Conservation (phyloP, 345 rosid genomes). For the Brassica carinata region DNA sequence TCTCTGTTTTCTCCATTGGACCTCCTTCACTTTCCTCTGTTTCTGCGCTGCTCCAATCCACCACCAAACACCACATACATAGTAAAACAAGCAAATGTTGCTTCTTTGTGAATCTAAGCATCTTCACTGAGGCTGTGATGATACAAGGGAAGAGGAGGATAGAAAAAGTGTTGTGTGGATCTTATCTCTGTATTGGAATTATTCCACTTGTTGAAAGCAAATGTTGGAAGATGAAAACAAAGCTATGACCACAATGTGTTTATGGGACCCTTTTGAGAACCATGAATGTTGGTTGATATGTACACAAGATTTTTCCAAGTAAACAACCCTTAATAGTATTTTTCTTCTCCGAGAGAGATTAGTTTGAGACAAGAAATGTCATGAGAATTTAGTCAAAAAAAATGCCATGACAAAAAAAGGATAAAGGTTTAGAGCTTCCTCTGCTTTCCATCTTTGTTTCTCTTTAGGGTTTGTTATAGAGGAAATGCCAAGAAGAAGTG, state of each 20-base stretch:
- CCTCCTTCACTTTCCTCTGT: constrained; percentile 50
- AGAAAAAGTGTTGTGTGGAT: constrained; percentile 29
- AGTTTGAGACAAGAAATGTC: constrained; percentile 11
- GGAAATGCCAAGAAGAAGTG: constrained; percentile 30
- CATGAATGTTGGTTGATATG: constrained; percentile 24
- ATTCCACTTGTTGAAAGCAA: constrained; percentile 6
- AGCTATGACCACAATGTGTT: constrained; percentile 26
- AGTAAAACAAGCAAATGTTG: constrained; percentile 39
- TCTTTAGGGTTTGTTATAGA: constrained; percentile 25
- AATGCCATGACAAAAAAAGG: constrained; percentile 9
- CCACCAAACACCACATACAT: constrained; percentile 43
- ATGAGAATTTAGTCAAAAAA: neutral
- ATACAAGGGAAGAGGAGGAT: constrained; percentile 2
- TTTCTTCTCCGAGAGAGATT: neutral
- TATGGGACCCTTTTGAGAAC: constrained; percentile 40
- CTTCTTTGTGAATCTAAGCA: constrained; percentile 18
- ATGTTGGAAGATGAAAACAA: constrained; percentile 32
- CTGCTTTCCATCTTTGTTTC: constrained; percentile 17
- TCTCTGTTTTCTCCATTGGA: constrained; percentile 79
- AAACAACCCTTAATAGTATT: neutral
- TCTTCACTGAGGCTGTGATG: constrained; percentile 19
- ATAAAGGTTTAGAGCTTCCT: constrained; percentile 20
- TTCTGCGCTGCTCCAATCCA: constrained; percentile 45
- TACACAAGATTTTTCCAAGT: constrained; percentile 10
- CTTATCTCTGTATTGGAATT: constrained; percentile 12